These are phyloP conservation scores for Kazachstania bromeliacearum DNA, from an alignment of 805 yeast genomes.

Conservation along the genomic window DNA sequence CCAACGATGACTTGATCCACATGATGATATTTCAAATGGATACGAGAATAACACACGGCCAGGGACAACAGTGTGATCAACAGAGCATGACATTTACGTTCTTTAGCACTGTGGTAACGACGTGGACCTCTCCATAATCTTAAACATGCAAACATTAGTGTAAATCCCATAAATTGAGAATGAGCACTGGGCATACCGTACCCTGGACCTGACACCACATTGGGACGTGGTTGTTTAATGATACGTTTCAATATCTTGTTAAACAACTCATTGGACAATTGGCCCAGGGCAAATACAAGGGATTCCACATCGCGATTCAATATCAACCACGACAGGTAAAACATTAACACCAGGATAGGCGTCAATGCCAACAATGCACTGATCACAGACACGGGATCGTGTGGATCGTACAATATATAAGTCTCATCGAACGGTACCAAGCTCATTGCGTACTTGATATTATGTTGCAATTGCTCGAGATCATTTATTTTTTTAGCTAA, in stretches of 20 bases:
- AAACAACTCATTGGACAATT: constrained; percentile 61
- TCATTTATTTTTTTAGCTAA: background rate
- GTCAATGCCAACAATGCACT: constrained; percentile 68
- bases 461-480: background rate
- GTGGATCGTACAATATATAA: constrained; percentile 66
- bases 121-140: too few relatives aligned
- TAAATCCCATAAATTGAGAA: constrained; percentile 89
- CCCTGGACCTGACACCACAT: constrained; percentile 34
- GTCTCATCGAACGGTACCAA: constrained; percentile 74
- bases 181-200: constrained; percentile 98
- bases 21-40: constrained; percentile 72
- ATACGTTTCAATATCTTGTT: constrained; percentile 59
- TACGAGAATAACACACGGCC: constrained; percentile 57
- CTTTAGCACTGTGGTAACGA: too few relatives aligned
- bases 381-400: constrained; percentile 47
- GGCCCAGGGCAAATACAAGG: constrained; percentile 76
- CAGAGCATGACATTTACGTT: background rate
- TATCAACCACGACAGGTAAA: constrained; percentile 77
- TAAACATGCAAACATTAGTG: constrained; percentile 17
- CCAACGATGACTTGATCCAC: constrained; percentile 69
- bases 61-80: constrained; percentile 23
- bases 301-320: constrained; percentile 80
- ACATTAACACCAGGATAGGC: constrained; percentile 71
- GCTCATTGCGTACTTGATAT: background rate
- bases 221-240: constrained; percentile 54